Conservation (phyloP, 352 stramenopile species). For the Pythium phragmitis region DNA sequence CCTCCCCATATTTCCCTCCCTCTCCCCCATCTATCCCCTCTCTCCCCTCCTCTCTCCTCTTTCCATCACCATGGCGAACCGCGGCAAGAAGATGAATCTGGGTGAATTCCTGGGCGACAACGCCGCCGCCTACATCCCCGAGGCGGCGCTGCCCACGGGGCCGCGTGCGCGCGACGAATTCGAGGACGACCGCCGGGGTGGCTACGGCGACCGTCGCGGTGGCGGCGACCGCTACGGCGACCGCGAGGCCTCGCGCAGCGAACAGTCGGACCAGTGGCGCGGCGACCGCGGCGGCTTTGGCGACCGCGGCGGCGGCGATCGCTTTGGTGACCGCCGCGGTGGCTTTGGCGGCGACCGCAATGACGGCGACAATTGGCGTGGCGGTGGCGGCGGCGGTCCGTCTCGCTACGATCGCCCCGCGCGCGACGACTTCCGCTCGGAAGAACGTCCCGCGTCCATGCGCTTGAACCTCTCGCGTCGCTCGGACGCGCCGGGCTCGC, state of each 20-base stretch:
- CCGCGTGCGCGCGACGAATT: constrained; percentile 46
- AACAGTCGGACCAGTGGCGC: constrained; percentile 37
- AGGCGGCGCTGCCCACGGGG: constrained; percentile 56
- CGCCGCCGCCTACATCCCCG: constrained; percentile 54
- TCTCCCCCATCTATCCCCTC: neutral
- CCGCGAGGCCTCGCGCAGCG: constrained; percentile 31
- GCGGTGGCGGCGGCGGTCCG: constrained; percentile 26
- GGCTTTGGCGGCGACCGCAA: constrained; percentile 19
- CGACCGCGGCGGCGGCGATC: constrained; percentile 12
- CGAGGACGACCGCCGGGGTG: constrained; percentile 51
- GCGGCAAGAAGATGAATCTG: constrained; percentile 69
- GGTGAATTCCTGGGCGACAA: constrained; percentile 75
- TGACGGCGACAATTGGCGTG: constrained; percentile 32
- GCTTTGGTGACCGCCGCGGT: constrained; percentile 16
- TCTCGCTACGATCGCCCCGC: constrained; percentile 71
- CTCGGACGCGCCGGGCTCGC: constrained; percentile 27
- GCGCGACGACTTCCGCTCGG: constrained; percentile 49
- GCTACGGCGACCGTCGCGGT: constrained; percentile 35
- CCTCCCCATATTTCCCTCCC: neutral
- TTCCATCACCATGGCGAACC: constrained; percentile 38
- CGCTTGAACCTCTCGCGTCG: constrained; percentile 72
- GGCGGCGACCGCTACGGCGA: constrained; percentile 31
- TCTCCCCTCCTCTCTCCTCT: neutral
- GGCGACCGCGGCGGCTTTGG: constrained; percentile 34
- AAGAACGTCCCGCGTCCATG: constrained; percentile 78